A percentile compares a stretch with the other conserved stretches of the same genome.
phyloP scores from a whole-genome alignment of 495 filamentous ascomycete species.

The Chaetomium cochliodes region DNA sequence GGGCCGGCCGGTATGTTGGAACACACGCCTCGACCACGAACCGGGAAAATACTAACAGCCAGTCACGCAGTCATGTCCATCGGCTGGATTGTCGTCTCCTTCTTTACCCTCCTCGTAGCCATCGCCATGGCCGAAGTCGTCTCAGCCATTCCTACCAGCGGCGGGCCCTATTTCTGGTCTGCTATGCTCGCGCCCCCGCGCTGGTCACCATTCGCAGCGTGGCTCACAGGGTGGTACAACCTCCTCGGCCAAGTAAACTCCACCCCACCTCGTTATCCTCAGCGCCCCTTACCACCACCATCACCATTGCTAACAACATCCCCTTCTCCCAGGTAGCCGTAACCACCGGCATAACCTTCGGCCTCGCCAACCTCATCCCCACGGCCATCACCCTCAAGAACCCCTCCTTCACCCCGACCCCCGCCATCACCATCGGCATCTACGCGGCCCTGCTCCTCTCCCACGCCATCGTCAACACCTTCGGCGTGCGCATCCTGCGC shows the following conservation, averaged over 20 bases:
- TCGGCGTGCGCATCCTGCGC: slow-evolving; percentile 56
- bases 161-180: slow-evolving; percentile 67
- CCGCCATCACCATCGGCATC: slow-evolving; percentile 56
- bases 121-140: slow-evolving; percentile 69
- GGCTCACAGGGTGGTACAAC: slow-evolving; percentile 67
- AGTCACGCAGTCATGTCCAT: slow-evolving; percentile 45
- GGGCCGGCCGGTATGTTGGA: slow-evolving; percentile 55
- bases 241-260: slow-evolving; percentile 49
- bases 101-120: slow-evolving; percentile 42
- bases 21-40: neutral
- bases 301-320: neutral
- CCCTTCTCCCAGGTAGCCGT: slow-evolving; percentile 50
- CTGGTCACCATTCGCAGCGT: slow-evolving; percentile 58
- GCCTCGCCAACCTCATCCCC: slow-evolving; percentile 59
- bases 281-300: neutral
- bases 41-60: neutral
- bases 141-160: slow-evolving; percentile 61
- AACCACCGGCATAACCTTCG: slow-evolving; percentile 66
- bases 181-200: slow-evolving; percentile 58
- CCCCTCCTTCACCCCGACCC: slow-evolving; percentile 50
- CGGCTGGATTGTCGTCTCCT: slow-evolving; percentile 38
- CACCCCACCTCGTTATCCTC: neutral
- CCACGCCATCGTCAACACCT: slow-evolving; percentile 58
- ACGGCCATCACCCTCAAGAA: slow-evolving; percentile 58
- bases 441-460: slow-evolving; percentile 60